These are phyloP conservation scores for Erodium chrysanthum DNA, from an alignment of 441 rosid genomes.

Conservation along the genomic window DNA sequence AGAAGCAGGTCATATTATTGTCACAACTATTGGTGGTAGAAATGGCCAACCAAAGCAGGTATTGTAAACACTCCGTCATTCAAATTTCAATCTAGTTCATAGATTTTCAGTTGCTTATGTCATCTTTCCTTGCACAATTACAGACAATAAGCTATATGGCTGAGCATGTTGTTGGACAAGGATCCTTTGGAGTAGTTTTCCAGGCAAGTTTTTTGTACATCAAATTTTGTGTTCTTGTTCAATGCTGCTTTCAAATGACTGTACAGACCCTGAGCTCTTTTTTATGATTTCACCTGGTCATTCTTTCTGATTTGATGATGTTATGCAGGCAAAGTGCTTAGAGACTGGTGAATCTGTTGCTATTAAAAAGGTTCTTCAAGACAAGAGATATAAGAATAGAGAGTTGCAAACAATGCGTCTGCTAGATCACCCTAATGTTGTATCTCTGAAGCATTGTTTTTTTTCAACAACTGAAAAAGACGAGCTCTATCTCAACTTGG, in stretches of 20 bases:
- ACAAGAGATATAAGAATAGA: slow-evolving; percentile 65
- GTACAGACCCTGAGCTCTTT: no score
- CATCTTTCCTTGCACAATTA: slow-evolving; percentile 13
- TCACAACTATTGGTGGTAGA: slow-evolving; percentile 60
- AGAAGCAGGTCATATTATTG: slow-evolving; percentile 61
- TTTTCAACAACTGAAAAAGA: slow-evolving; percentile 45
- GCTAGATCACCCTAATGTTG: slow-evolving; percentile 60
- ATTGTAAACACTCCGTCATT: no score
- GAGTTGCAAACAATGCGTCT: slow-evolving; percentile 71
- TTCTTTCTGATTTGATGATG: no score
- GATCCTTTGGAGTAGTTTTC: slow-evolving; percentile 53
- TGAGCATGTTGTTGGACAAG: slow-evolving; percentile 62
- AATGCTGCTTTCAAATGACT: no score
- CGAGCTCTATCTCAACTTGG: slow-evolving; percentile 65
- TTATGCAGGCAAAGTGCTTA: no score
- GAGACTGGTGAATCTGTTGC: no score
- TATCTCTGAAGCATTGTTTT: slow-evolving; percentile 34
- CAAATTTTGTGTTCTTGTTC: no score
- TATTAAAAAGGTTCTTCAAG: slow-evolving; percentile 41
- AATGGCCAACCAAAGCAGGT: slow-evolving; percentile 70
- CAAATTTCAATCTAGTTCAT: background rate
- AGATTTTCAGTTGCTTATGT: background rate
- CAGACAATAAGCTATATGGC: slow-evolving; percentile 78
- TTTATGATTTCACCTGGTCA: no score
- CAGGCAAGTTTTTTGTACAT: background rate